These are phyloP conservation scores for Colletotrichum sp. DNA, from an alignment of 2,329 filamentous ascomycete genomes.

Conservation along the genomic window DNA sequence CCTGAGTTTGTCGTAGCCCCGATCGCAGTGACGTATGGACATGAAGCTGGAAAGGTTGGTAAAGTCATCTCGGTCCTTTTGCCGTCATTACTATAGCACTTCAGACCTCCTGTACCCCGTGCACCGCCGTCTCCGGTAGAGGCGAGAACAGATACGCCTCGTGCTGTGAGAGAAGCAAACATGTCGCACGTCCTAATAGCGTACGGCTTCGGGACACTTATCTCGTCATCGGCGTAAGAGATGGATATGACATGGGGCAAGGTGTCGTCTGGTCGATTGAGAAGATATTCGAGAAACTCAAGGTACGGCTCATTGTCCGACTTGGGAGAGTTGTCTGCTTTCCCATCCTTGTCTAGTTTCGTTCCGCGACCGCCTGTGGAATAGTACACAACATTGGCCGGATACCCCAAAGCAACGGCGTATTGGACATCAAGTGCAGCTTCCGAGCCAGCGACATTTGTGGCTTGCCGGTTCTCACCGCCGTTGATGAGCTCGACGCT, in stretches of 20 bases:
- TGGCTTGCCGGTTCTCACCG: slow-evolving; percentile 46
- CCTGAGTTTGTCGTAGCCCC: slow-evolving; percentile 56
- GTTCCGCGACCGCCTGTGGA: slow-evolving; percentile 47
- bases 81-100: slow-evolving; percentile 64
- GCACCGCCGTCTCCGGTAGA: slow-evolving; percentile 57
- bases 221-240: slow-evolving; percentile 64
- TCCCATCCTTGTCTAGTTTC: slow-evolving; percentile 43
- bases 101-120: slow-evolving; percentile 48
- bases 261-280: slow-evolving; percentile 44
- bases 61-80: slow-evolving; percentile 58
- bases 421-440: slow-evolving; percentile 55
- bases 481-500: slow-evolving; percentile 44
- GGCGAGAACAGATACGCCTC: slow-evolving; percentile 56
- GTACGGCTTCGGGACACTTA: slow-evolving; percentile 55
- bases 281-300: slow-evolving; percentile 55
- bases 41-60: slow-evolving; percentile 68
- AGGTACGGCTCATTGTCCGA: slow-evolving; percentile 62
- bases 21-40: slow-evolving; percentile 71
- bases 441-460: slow-evolving; percentile 42
- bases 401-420: slow-evolving; percentile 48
- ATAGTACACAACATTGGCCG: slow-evolving; percentile 48
- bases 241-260: slow-evolving; percentile 62
- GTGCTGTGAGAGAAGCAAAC: slow-evolving; percentile 56
- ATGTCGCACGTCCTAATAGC: slow-evolving; percentile 56
- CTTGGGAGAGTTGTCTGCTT: slow-evolving; percentile 29